Evolutionary conservation across 148 eudicot species (phyloP).

Genomic region (Rhododendron simsii): DNA sequence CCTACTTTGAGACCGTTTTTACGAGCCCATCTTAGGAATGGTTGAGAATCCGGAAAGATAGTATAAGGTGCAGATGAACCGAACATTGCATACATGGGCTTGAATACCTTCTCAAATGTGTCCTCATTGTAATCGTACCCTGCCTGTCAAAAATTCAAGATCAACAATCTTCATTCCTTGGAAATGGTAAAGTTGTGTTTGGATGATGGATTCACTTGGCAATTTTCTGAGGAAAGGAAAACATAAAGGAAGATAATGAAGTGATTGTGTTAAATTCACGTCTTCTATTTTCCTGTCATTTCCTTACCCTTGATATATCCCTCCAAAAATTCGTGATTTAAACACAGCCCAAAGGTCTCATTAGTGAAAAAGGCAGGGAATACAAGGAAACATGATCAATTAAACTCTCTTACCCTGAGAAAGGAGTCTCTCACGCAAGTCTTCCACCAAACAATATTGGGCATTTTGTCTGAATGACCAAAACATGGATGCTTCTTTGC

Average conservation of each 20-base stretch:
- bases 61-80: constrained; percentile 93
- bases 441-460: constrained; percentile 97
- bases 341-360: neutral
- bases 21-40: constrained; percentile 84
- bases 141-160: constrained; percentile 48
- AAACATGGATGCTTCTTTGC: constrained; percentile 89
- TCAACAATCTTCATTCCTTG: neutral
- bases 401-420: constrained; percentile 44
- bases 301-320: neutral
- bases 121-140: constrained; percentile 93
- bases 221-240: neutral
- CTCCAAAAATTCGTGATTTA: neutral
- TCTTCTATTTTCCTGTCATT: neutral
- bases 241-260: neutral
- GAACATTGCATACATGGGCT: constrained; percentile 82
- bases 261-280: neutral
- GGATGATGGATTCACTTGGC: neutral
- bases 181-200: neutral
- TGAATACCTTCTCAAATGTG: constrained; percentile 89
- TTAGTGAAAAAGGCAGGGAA: neutral
- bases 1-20: constrained; percentile 63
- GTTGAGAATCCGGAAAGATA: constrained; percentile 74
- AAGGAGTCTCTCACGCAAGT: constrained; percentile 87
- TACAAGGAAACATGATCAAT: neutral
- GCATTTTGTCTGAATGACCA: constrained; percentile 81